Base-by-base conservation (phyloP, 257 asterid genomes). In the Datura wrightii region DNA sequence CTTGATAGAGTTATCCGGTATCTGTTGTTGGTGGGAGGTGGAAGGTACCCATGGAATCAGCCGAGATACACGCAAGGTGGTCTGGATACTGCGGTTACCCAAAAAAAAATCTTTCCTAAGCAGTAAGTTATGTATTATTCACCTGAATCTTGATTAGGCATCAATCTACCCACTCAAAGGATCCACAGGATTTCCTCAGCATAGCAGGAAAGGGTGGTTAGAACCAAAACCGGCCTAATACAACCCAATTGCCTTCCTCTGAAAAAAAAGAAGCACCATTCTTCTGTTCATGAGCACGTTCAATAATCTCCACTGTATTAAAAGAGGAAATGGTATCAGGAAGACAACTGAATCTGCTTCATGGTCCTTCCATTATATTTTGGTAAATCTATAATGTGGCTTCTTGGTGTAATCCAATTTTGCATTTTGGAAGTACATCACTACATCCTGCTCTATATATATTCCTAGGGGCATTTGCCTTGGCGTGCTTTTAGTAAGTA, bases 321-420 rank as follows among this genome's bases (percentile, higher is more conserved):
- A 71, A 71, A 44, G 52, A 10, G 39, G 79, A 56, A 44, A n/a
- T 10, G n/a, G 18, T n/a, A 11, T 71, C 53, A 71, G 56, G 79
- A 71, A 44, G 56, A 71, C 79, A 71, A 71, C 34, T 71, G 56
- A 71, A 44, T 71, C 55, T 44, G n/a, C 39, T 71, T 44, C 39
- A 44, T 44, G 56, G 39, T n/a, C n/a, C 3, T 3, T 44, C 79
- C 56, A 71, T 44, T 44, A 71, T 71, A 71, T 42, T 4, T 70
- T 70, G 79, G 55, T 44, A 10, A 71, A 44, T 71, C 56, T 44
- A 44, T 44, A 42, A 42, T 18, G 16, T 42, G 55, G 37, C 3
- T 71, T 42, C 56, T 71, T 46, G 79, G 39, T 1, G n/a, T 71
- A 71, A 71, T 44, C 39, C 39, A 71, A 44, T 44, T 10, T 18